A percentile compares a stretch with the other conserved stretches of the same genome.
phyloP scores from a whole-genome alignment of 768 basidiomycete genomes.

The Terana coerulea region DNA sequence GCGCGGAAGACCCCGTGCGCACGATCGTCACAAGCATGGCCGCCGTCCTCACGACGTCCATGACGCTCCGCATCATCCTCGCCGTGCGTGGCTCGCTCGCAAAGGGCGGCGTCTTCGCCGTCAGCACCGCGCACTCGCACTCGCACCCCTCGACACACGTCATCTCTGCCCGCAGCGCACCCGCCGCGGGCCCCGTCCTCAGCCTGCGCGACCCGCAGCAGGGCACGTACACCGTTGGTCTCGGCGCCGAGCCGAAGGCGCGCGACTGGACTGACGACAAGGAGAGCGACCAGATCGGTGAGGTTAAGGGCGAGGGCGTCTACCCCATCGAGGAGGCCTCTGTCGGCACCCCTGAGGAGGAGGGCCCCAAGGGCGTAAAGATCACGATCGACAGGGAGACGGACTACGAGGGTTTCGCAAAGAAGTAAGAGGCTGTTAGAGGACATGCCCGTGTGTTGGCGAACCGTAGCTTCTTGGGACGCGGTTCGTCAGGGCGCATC shows the following conservation, averaged over 20 bases:
- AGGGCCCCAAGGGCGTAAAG: slow-evolving; percentile 13
- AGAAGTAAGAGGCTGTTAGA: too few species aligned
- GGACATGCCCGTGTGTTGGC: too few species aligned
- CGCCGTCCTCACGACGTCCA: slow-evolving; percentile 81
- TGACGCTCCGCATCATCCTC: slow-evolving; percentile 85
- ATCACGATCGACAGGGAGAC: slow-evolving; percentile 16
- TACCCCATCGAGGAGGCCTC: slow-evolving; percentile 14
- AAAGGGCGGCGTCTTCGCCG: slow-evolving; percentile 67
- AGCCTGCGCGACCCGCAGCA: slow-evolving; percentile 20
- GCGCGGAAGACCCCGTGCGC: slow-evolving; percentile 59
- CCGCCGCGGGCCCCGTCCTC: slow-evolving; percentile 22
- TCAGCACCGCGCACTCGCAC: slow-evolving; percentile 20
- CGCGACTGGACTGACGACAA: slow-evolving; percentile 25
- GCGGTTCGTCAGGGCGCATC: too few species aligned
- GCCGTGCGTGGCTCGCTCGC: slow-evolving; percentile 73
- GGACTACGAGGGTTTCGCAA: slow-evolving; percentile 5
- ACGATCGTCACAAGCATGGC: slow-evolving; percentile 86
- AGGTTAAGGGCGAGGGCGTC: slow-evolving; percentile 20
- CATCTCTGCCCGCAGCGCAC: slow-evolving; percentile 22
- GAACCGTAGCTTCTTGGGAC: too few species aligned
- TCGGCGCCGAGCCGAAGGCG: slow-evolving; percentile 25
- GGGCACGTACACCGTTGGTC: slow-evolving; percentile 29
- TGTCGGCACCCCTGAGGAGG: background rate
- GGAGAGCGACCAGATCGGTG: slow-evolving; percentile 17
- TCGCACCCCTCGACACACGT: slow-evolving; percentile 29